These are phyloP conservation scores for Fusarium annulatum DNA, from an alignment of 2,329 filamentous ascomycete species.

Conservation along the genomic window DNA sequence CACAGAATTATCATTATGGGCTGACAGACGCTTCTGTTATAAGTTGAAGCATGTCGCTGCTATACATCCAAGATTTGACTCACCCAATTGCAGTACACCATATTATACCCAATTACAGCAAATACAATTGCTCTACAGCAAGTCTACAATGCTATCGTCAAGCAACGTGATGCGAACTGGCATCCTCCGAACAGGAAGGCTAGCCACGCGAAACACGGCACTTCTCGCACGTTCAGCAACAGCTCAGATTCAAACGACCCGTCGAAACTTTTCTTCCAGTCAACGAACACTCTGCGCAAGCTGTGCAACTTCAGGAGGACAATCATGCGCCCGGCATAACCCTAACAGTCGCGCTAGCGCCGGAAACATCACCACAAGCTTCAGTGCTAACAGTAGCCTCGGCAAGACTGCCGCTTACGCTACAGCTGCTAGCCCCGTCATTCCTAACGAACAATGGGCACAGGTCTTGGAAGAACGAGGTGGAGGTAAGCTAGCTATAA, in stretches of 20 bases:
- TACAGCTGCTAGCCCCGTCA: constrained; percentile 48
- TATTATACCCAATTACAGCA: neutral
- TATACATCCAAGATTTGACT: neutral
- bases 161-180: constrained; percentile 33
- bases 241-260: constrained; percentile 4
- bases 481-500: constrained; percentile 57
- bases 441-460: constrained; percentile 87
- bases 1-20: constrained; percentile 4
- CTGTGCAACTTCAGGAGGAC: constrained; percentile 19
- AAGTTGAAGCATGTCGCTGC: constrained; percentile 9
- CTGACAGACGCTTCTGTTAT: neutral
- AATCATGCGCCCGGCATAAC: constrained; percentile 31
- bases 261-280: constrained; percentile 33
- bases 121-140: neutral
- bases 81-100: neutral
- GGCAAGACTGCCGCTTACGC: constrained; percentile 36
- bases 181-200: constrained; percentile 22
- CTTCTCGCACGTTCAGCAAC: constrained; percentile 24
- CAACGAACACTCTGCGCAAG: constrained; percentile 22
- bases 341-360: constrained; percentile 15
- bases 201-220: constrained; percentile 21
- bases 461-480: constrained; percentile 85
- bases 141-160: constrained; percentile 22
- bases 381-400: constrained; percentile 11
- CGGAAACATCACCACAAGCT: constrained; percentile 16